Evolutionary conservation across 441 rosid genomes (phyloP).

Genomic region (Viola pubescens): DNA sequence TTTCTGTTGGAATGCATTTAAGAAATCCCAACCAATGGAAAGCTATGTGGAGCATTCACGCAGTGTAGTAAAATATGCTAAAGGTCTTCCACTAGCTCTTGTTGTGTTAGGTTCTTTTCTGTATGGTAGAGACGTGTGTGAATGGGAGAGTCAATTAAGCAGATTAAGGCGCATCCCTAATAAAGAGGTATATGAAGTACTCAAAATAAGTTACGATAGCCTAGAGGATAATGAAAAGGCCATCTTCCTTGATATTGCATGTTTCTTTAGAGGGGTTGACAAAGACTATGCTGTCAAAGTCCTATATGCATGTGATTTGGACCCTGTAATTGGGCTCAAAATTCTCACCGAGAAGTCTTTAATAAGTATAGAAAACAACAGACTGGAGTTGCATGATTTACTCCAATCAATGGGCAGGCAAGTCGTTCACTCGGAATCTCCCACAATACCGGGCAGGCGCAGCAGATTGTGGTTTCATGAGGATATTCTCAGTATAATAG

Average conservation of each 20-base stretch:
- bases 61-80: conserved; percentile 7
- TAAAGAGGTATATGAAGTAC: conserved; percentile 6
- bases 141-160: conserved; percentile 19
- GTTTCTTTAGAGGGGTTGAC: conserved; percentile 27
- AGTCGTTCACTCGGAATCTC: conserved; percentile 13
- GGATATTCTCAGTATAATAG: conserved; percentile 14
- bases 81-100: conserved; percentile 20
- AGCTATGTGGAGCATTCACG: conserved; percentile 2
- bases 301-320: conserved; percentile 16
- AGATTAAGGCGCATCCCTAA: conserved; percentile 13
- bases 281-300: conserved; percentile 16
- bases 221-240: conserved; percentile 13
- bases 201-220: conserved; percentile 16
- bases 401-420: conserved; percentile 26
- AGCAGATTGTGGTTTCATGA: conserved; percentile 22
- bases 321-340: conserved; percentile 17
- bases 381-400: conserved; percentile 24
- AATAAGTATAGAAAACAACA: conserved; percentile 13
- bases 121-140: conserved; percentile 8
- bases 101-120: conserved; percentile 21
- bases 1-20: conserved; percentile 20
- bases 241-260: conserved; percentile 28
- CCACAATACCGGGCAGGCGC: conserved; percentile 11
- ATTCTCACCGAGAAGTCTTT: conserved; percentile 19
- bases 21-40: conserved; percentile 5